A percentile compares a stretch with the other conserved stretches of the same genome.
Evolutionary conservation across 768 basidiomycete species (phyloP).

Genomic region (Naematelia aurantialba): DNA sequence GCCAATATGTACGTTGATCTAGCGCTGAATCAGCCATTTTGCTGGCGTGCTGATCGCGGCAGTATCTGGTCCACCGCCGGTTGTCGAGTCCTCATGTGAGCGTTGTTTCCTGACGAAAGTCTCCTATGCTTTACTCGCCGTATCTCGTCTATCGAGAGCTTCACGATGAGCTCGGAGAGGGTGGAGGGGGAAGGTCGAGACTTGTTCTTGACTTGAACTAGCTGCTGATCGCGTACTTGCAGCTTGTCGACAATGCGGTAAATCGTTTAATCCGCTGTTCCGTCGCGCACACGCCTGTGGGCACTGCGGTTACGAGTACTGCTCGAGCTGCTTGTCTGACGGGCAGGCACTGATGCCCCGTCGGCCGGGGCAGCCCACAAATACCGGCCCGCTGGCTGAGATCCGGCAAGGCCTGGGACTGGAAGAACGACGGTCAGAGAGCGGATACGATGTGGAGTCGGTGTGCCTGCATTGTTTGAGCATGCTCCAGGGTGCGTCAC

Average conservation of each 20-base stretch:
- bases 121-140: neutral
- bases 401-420: conserved; percentile 25
- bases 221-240: neutral
- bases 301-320: conserved; percentile 49
- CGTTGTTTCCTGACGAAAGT: neutral
- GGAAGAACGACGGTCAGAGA: conserved; percentile 21
- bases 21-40: neutral
- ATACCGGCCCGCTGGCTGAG: conserved; percentile 16
- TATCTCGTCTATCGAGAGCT: neutral
- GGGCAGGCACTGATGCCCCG: conserved; percentile 49
- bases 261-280: conserved; percentile 46
- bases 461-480: conserved; percentile 44
- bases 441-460: conserved; percentile 48
- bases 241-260: conserved; percentile 48
- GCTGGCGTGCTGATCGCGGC: conserved; percentile 7
- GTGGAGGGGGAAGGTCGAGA: too few relatives aligned
- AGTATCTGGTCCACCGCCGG: conserved; percentile 46
- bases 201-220: neutral
- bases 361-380: conserved; percentile 9
- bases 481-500: conserved; percentile 46
- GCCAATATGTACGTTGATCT: conserved; percentile 31
- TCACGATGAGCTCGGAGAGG: neutral
- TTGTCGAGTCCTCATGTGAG: conserved; percentile 42
- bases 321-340: conserved; percentile 42
- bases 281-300: conserved; percentile 44